Evolutionary conservation across 345 rosid genomes (phyloP), one percentile per base, ranked within the genome.

Genomic region (Hibiscus trionum): DNA sequence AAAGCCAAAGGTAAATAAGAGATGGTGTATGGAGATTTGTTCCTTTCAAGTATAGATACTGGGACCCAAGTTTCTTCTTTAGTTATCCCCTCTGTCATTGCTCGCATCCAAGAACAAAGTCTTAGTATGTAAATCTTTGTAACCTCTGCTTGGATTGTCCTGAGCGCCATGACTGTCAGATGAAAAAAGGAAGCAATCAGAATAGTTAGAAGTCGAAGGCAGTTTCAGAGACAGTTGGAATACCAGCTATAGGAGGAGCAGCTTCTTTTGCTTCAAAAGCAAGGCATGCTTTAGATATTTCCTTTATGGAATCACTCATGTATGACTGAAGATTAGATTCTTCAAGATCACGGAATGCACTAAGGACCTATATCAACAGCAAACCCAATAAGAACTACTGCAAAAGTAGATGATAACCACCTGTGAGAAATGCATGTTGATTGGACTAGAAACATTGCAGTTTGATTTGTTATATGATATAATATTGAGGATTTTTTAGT

Each of bases 61-160:
- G 92, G 87, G 66, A 90, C 74, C 99, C 97, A 95, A 24, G 88
- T 86, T 84, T 95, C 98, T 66, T 90, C 94, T 79, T 83, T 87
- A 26, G 96, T 85, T 77, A 90, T 81, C 73, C 75, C 87, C 70
- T 90, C 98, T 7, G 86, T 83, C 29, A 91, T 84, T 59, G 82
- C 84, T 75, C 97, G 86, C 98, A 95, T 88, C 97, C 97, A 95
- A 50, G 97, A 90, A 85, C 99, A 95, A 70, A 95, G 90, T 85
- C 97, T 87, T 69, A 84, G 73, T 70, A 90, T 87, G 78, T 90
- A 92, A 73, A 88, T 87, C 84, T 89, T 95, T 35, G 87, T 85
- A 72, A 92, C 82, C 85, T 90, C 99, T 46, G 87, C 90, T 77
- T 88, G 89, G 66, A 90, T 82, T 35, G 88, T 77, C 80, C 90